These are phyloP conservation scores for Sequoiadendron giganteum DNA, from an alignment of 75 land plant species.

Conservation along the genomic window DNA sequence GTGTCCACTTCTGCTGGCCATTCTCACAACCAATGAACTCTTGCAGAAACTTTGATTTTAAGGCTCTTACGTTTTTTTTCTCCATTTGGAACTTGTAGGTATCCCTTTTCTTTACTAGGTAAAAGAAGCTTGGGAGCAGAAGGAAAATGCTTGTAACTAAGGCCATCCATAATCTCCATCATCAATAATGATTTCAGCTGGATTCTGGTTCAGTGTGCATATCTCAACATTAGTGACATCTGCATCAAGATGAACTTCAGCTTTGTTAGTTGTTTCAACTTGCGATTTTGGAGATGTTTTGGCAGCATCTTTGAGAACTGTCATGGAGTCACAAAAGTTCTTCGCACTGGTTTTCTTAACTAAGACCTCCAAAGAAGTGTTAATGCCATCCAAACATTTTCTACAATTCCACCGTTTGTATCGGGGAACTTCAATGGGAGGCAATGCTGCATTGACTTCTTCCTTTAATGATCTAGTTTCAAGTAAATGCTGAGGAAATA, in stretches of 20 bases:
- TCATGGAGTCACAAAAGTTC: not conserved
- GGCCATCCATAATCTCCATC: not conserved
- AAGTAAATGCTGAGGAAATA: constrained; percentile 9
- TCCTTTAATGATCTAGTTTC: constrained; percentile 9
- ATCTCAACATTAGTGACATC: not conserved
- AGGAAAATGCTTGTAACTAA: constrained; percentile 3
- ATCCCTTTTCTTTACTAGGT: not conserved
- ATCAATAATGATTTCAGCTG: constrained; percentile 12
- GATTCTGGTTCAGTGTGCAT: constrained; percentile 12
- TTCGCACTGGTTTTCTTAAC: not conserved
- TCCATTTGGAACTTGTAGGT: not conserved
- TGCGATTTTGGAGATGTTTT: not conserved
- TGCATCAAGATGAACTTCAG: not conserved
- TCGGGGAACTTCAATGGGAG: not conserved
- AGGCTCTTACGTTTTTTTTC: constrained; percentile 1
- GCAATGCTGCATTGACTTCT: not conserved
- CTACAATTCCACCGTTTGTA: constrained; percentile 9
- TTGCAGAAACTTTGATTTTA: not conserved
- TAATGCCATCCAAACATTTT: constrained; percentile 3
- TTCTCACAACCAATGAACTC: not conserved
- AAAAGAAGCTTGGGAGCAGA: not conserved
- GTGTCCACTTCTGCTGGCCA: not conserved
- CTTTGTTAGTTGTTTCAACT: not conserved
- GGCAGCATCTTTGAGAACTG: not conserved
- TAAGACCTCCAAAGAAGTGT: not conserved